Percentiles rank a stretch among this genome's conserved stretches.
These are phyloP conservation scores for Pestalotiopsis sp. DNA, from an alignment of 2,329 filamentous ascomycete species.

Conservation along the genomic window DNA sequence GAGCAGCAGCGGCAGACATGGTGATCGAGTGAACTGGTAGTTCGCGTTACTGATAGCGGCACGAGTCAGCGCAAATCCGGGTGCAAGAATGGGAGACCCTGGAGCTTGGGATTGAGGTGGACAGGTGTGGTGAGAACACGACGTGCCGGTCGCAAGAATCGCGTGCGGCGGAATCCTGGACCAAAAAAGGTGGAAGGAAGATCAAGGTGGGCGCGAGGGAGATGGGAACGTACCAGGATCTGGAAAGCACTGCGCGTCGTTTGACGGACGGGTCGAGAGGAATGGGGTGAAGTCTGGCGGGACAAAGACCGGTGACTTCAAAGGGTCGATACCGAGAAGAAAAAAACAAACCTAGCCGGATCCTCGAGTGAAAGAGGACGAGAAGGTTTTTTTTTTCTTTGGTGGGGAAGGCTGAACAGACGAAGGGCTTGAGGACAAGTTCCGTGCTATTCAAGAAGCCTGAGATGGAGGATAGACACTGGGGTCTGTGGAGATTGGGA, in stretches of 20 bases:
- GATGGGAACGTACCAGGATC: slow-evolving; percentile 9
- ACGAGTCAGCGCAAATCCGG: background rate
- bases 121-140: background rate
- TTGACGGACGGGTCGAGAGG: slow-evolving; percentile 1
- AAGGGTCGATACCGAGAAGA: slow-evolving; percentile 3
- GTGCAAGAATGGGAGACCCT: background rate
- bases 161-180: background rate
- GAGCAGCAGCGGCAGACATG: slow-evolving; percentile 64
- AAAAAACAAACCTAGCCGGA: background rate
- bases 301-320: slow-evolving; percentile 13
- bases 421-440: slow-evolving; percentile 9
- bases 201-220: background rate
- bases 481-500: slow-evolving; percentile 20
- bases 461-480: slow-evolving; percentile 12
- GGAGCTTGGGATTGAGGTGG: background rate
- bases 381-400: slow-evolving; percentile 12
- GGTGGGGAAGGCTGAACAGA: slow-evolving; percentile 20
- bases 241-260: slow-evolving; percentile 6
- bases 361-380: background rate
- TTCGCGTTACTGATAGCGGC: slow-evolving; percentile 1
- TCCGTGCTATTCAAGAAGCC: slow-evolving; percentile 12
- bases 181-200: background rate
- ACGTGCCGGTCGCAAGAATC: background rate
- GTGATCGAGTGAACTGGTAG: slow-evolving; percentile 28
- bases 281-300: slow-evolving; percentile 5